Evolutionary conservation across 2,329 filamentous ascomycete genomes (phyloP).

Genomic region (Colletotrichum destructivum): DNA sequence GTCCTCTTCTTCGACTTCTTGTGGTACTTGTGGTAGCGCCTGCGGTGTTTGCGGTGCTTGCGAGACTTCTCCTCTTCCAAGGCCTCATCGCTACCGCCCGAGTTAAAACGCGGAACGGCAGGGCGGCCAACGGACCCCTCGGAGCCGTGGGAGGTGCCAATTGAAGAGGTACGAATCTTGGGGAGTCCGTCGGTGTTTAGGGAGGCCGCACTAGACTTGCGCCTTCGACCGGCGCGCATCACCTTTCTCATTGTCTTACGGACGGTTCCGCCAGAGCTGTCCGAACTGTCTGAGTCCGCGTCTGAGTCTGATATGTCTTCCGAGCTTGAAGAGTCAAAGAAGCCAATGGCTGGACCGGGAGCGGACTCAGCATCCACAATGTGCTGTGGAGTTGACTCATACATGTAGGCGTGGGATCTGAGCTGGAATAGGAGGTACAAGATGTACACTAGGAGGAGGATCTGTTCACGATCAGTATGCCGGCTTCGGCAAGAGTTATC

Average conservation of each 20-base stretch:
- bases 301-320: slow-evolving; percentile 72
- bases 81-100: slow-evolving; percentile 59
- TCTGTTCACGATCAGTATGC: slow-evolving; percentile 56
- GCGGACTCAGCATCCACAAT: slow-evolving; percentile 93
- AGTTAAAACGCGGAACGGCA: slow-evolving; percentile 54
- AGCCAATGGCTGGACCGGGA: slow-evolving; percentile 86
- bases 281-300: slow-evolving; percentile 77
- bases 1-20: slow-evolving; percentile 63
- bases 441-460: slow-evolving; percentile 85
- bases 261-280: slow-evolving; percentile 73
- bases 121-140: slow-evolving; percentile 57
- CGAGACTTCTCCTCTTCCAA: slow-evolving; percentile 61
- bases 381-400: slow-evolving; percentile 91
- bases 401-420: slow-evolving; percentile 92
- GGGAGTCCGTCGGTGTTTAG: slow-evolving; percentile 65
- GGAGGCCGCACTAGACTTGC: slow-evolving; percentile 84
- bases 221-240: slow-evolving; percentile 78
- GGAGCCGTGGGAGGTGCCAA: slow-evolving; percentile 56
- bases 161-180: slow-evolving; percentile 59
- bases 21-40: slow-evolving; percentile 56
- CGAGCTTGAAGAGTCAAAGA: slow-evolving; percentile 80
- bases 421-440: slow-evolving; percentile 92
- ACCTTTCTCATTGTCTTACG: slow-evolving; percentile 83
- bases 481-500: not conserved
- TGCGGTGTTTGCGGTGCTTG: slow-evolving; percentile 54